Evolutionary conservation across 805 yeast genomes (phyloP).

Genomic region (Cephaloascus albidus): DNA sequence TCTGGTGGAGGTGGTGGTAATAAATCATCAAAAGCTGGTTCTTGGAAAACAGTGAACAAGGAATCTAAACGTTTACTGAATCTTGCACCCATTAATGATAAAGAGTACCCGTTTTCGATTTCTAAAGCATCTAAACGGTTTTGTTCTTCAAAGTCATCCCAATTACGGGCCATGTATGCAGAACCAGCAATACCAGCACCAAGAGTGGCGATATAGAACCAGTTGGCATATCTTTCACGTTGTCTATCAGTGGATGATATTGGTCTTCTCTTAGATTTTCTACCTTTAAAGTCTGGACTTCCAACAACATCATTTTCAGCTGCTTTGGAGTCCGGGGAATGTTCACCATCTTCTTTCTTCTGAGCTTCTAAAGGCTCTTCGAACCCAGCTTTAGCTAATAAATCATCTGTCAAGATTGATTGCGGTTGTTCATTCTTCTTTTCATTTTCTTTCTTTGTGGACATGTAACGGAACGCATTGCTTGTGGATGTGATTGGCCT

Average conservation of each 20-base stretch:
- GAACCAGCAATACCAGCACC: constrained; percentile 44
- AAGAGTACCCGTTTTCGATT: constrained; percentile 58
- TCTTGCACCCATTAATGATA: constrained; percentile 58
- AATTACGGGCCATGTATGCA: constrained; percentile 70
- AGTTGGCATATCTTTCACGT: constrained; percentile 74
- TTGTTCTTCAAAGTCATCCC: constrained; percentile 71
- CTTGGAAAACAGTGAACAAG: constrained; percentile 75
- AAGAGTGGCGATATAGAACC: constrained; percentile 55
- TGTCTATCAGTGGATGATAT: constrained; percentile 67
- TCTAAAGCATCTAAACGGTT: constrained; percentile 31
- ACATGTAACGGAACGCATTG: constrained; percentile 1
- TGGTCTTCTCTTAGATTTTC: constrained; percentile 43
- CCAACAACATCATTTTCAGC: constrained; percentile 6
- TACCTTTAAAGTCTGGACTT: constrained; percentile 4
- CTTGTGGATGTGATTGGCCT: neutral
- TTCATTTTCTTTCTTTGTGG: constrained; percentile 6
- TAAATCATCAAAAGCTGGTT: constrained; percentile 88
- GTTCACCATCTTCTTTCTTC: constrained; percentile 6
- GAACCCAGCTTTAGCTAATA: constrained; percentile 78
- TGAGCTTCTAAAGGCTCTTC: constrained; percentile 28
- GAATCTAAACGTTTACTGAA: constrained; percentile 63
- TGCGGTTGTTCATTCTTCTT: constrained; percentile 20
- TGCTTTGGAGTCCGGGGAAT: constrained; percentile 3
- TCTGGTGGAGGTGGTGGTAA: constrained; percentile 90
- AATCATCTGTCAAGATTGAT: constrained; percentile 69